Conservation (phyloP, 2,329 filamentous ascomycete genomes). For the Ophiostoma angusticollis region DNA sequence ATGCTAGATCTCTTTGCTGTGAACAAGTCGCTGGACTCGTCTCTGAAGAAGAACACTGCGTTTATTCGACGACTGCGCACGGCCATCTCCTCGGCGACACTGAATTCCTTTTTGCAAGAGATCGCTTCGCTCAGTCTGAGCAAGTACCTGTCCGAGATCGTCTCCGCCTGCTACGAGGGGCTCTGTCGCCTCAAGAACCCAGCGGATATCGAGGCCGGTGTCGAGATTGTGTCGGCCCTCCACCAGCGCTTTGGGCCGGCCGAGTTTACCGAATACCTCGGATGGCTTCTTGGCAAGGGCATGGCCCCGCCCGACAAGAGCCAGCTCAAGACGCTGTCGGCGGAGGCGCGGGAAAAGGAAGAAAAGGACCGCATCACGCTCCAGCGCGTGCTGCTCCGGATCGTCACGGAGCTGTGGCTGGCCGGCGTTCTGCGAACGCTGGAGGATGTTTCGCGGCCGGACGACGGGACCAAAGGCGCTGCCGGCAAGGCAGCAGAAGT, state of each 20-base stretch:
- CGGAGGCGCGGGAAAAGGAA: conserved; percentile 81
- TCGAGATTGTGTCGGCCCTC: conserved; percentile 87
- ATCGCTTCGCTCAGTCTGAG: conserved; percentile 81
- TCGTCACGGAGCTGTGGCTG: conserved; percentile 94
- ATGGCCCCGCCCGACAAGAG: conserved; percentile 83
- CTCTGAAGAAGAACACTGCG: conserved; percentile 93
- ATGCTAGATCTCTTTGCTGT: conserved; percentile 61
- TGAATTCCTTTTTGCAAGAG: conserved; percentile 77
- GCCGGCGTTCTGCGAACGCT: conserved; percentile 77
- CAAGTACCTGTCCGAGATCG: conserved; percentile 95
- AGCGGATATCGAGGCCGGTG: conserved; percentile 80
- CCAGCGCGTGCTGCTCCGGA: conserved; percentile 73
- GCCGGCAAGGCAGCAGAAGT: conserved; percentile 49
- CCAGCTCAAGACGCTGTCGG: conserved; percentile 60
- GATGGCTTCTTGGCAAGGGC: conserved; percentile 83
- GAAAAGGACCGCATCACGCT: conserved; percentile 85
- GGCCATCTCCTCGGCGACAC: conserved; percentile 66
- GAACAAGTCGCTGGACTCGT: conserved; percentile 74
- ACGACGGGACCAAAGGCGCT: conserved; percentile 48
- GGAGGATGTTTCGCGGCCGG: conserved; percentile 49
- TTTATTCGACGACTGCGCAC: conserved; percentile 95
- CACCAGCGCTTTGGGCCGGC: conserved; percentile 85
- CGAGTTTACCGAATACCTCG: conserved; percentile 84
- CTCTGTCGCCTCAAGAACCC: conserved; percentile 83
- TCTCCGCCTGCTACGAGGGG: conserved; percentile 89